Evolutionary conservation across 305 asterid genomes (phyloP).

Genomic region (Fraxinus albicans): DNA sequence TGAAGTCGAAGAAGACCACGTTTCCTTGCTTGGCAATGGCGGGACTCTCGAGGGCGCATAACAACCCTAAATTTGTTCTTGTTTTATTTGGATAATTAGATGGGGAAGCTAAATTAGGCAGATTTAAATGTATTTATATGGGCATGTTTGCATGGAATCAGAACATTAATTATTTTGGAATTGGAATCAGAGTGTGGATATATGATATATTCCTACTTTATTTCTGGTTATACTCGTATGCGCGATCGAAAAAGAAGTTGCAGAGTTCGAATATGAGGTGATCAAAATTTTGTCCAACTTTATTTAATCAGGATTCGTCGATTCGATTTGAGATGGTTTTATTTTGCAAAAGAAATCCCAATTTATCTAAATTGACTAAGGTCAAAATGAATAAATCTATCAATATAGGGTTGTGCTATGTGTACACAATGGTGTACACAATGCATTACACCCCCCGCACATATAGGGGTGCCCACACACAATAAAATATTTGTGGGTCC

Average conservation of each 20-base stretch:
- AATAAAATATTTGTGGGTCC: too few relatives aligned
- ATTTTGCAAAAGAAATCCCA: not conserved
- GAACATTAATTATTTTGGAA: not conserved
- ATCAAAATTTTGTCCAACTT: not conserved
- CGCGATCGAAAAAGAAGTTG: not conserved
- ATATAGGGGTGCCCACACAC: too few relatives aligned
- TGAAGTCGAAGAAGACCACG: slow-evolving; percentile 41
- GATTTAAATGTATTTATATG: not conserved
- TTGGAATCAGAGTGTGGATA: not conserved
- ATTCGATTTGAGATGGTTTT: not conserved
- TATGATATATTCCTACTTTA: not conserved
- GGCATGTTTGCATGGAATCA: not conserved
- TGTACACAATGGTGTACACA: too few relatives aligned
- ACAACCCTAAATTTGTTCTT: not conserved
- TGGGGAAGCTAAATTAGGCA: not conserved
- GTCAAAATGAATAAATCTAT: not conserved
- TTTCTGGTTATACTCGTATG: not conserved
- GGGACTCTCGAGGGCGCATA: not conserved
- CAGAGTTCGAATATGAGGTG: not conserved
- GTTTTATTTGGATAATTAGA: not conserved
- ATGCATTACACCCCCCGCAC: too few relatives aligned
- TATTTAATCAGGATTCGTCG: not conserved
- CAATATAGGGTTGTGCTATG: not conserved
- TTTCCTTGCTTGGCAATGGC: slow-evolving; percentile 42
- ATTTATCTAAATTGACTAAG: not conserved